phyloP scores from a whole-genome alignment of 2,329 filamentous ascomycete species.

The Epichloe typhina region DNA sequence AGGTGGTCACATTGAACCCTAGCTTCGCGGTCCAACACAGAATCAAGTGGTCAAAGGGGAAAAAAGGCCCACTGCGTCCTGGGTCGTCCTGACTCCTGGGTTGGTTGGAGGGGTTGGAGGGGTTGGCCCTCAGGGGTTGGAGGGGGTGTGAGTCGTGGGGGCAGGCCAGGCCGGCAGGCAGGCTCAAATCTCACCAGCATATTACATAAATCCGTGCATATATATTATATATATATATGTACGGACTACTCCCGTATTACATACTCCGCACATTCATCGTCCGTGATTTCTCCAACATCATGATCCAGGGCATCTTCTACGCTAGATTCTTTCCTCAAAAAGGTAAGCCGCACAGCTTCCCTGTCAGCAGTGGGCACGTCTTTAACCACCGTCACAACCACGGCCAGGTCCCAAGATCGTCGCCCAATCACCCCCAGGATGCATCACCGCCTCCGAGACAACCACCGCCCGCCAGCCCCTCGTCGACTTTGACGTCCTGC shows the following conservation, averaged over 20 bases:
- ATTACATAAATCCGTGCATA: too few species aligned
- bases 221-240: too few species aligned
- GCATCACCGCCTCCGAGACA: conserved; percentile 35
- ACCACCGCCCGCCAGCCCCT: conserved; percentile 38
- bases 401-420: conserved; percentile 18
- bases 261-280: too few species aligned
- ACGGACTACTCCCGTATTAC: too few species aligned
- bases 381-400: background rate
- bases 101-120: too few species aligned
- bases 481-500: conserved; percentile 74
- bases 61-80: background rate
- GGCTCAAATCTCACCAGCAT: too few species aligned
- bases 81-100: background rate
- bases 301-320: conserved; percentile 62
- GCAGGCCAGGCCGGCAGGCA: too few species aligned
- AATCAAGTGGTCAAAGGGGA: background rate
- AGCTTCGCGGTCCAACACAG: too few species aligned
- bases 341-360: conserved; percentile 26
- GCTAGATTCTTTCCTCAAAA: conserved; percentile 53
- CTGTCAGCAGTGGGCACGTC: too few species aligned
- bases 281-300: conserved; percentile 15
- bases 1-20: too few species aligned
- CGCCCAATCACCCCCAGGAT: conserved; percentile 48
- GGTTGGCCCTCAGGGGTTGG: background rate
- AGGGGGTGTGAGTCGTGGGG: background rate